These are phyloP conservation scores for Acer campestre DNA, from an alignment of 345 rosid genomes.

Conservation along the genomic window DNA sequence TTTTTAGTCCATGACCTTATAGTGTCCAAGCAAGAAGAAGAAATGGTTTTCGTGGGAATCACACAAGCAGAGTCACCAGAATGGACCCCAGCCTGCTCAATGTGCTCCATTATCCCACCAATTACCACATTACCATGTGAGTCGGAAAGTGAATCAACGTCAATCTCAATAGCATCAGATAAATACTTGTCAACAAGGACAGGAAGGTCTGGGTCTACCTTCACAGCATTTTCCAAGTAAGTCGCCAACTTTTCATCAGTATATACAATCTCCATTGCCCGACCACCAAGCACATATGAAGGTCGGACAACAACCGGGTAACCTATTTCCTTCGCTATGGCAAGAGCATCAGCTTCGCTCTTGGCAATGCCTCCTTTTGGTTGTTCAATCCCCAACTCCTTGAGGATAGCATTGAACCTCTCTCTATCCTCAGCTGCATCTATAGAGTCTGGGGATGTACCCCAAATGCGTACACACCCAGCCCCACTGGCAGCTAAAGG, in stretches of 20 bases:
- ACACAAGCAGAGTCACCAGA: constrained; percentile 98
- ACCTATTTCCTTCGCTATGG: constrained; percentile 79
- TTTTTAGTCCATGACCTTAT: constrained; percentile 80
- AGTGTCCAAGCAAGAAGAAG: constrained; percentile 70
- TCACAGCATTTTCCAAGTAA: constrained; percentile 86
- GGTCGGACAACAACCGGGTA: constrained; percentile 97
- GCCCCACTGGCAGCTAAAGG: constrained; percentile 66
- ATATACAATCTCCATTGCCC: constrained; percentile 95
- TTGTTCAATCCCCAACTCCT: constrained; percentile 82
- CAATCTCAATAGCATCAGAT: constrained; percentile 90
- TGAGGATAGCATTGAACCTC: constrained; percentile 82
- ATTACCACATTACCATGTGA: constrained; percentile 79
- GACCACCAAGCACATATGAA: constrained; percentile 93
- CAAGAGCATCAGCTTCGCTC: constrained; percentile 82
- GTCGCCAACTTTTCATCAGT: constrained; percentile 72
- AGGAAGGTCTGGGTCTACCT: constrained; percentile 94
- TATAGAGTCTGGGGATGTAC: constrained; percentile 94
- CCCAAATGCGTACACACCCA: constrained; percentile 86
- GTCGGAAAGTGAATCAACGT: constrained; percentile 88
- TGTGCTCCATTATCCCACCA: constrained; percentile 99
- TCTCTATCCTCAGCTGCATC: constrained; percentile 98
- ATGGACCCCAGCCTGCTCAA: constrained; percentile 98
- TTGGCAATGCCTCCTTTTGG: constrained; percentile 98
- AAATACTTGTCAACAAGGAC: constrained; percentile 88
- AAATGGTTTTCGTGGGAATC: constrained; percentile 81